These are phyloP conservation scores for Musa balbisiana DNA, from an alignment of 202 grass and related monocot species.

Conservation along the genomic window DNA sequence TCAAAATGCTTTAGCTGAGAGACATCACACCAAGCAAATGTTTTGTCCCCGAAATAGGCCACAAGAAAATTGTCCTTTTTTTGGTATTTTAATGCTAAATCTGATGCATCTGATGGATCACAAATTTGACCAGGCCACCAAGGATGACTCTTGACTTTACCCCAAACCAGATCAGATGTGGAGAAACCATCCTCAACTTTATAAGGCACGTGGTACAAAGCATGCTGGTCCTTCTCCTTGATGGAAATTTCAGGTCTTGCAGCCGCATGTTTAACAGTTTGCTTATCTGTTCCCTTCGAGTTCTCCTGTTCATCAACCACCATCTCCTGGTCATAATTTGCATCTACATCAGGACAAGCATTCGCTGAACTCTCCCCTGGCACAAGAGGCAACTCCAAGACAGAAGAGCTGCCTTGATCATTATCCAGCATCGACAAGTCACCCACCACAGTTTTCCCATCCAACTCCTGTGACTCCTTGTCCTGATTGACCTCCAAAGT, in stretches of 20 bases:
- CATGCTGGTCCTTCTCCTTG: conserved; percentile 4
- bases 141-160: conserved; percentile 53
- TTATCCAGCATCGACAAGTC: neutral
- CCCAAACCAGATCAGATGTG: conserved; percentile 70
- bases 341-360: neutral
- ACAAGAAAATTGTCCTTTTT: conserved; percentile 48
- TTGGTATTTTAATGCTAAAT: conserved; percentile 52
- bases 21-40: conserved; percentile 72
- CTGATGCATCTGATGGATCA: conserved; percentile 57
- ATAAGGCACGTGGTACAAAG: conserved; percentile 33
- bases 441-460: neutral
- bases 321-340: neutral
- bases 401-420: neutral
- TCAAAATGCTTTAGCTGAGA: conserved; percentile 63
- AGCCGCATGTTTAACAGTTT: neutral
- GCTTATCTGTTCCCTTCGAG: neutral
- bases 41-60: conserved; percentile 53
- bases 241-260: neutral
- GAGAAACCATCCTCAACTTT: conserved; percentile 29
- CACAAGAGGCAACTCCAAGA: neutral
- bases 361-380: neutral
- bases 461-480: neutral
- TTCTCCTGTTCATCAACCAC: conserved; percentile 4
- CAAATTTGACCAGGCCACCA: conserved; percentile 88
- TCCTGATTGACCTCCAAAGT: neutral